Evolutionary conservation across 1,139 yeast species (phyloP).

Genomic region (Saccharomyces pastorianus): DNA sequence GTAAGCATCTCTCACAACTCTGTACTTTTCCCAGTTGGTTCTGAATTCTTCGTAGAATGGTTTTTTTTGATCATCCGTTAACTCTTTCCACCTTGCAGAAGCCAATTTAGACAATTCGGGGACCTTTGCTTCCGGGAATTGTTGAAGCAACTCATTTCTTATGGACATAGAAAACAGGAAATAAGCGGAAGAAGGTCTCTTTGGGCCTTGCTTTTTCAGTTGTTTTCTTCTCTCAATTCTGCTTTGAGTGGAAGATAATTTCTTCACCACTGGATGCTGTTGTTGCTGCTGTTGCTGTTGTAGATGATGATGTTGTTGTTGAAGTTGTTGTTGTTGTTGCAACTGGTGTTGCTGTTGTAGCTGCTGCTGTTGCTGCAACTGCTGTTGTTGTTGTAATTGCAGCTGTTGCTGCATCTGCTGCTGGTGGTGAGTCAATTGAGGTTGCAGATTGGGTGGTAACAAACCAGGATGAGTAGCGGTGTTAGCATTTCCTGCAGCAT

Average conservation of each 20-base stretch:
- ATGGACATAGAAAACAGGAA: constrained; percentile 32
- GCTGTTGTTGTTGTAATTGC: constrained; percentile 12
- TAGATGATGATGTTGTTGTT: constrained; percentile 2
- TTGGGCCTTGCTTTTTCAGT: constrained; percentile 32
- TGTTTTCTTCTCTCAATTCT: constrained; percentile 31
- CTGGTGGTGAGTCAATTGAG: constrained; percentile 12
- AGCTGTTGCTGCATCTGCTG: constrained; percentile 8
- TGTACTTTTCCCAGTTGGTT: constrained; percentile 31
- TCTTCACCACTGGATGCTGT: constrained; percentile 15
- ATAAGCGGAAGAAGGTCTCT: constrained; percentile 34
- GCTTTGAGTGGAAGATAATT: constrained; percentile 31
- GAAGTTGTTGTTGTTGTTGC: constrained; percentile 5
- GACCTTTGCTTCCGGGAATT: constrained; percentile 31
- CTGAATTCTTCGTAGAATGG: constrained; percentile 31
- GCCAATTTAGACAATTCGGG: constrained; percentile 32
- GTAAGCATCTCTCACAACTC: constrained; percentile 30
- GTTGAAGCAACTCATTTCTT: constrained; percentile 27
- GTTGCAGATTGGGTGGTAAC: constrained; percentile 4
- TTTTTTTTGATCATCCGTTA: constrained; percentile 31
- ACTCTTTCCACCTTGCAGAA: constrained; percentile 30
- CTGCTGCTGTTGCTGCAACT: constrained; percentile 9
- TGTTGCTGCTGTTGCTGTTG: constrained; percentile 3
- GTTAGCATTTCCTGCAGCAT: constrained; percentile 10
- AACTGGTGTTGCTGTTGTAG: constrained; percentile 5
- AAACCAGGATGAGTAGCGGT: constrained; percentile 4